Evolutionary conservation across 345 rosid genomes (phyloP).

Genomic region (Punica granatum): DNA sequence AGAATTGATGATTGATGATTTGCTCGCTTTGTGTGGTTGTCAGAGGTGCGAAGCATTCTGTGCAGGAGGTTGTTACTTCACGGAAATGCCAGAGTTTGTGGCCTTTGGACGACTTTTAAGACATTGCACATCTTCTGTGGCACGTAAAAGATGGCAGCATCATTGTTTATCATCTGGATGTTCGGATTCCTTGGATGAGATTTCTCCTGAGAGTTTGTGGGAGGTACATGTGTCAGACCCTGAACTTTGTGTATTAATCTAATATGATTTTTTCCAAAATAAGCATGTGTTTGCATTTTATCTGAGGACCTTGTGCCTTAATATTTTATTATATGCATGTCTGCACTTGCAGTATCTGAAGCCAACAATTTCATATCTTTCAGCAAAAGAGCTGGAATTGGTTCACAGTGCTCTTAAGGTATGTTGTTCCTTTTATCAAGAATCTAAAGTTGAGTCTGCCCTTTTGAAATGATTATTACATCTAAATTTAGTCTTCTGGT

Average conservation of each 20-base stretch:
- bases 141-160: conserved; percentile 46
- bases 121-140: conserved; percentile 31
- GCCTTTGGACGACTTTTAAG: conserved; percentile 33
- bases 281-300: neutral
- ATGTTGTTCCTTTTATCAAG: conserved; percentile 15
- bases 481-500: conserved; percentile 24
- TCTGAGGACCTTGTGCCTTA: neutral
- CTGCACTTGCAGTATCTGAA: conserved; percentile 49
- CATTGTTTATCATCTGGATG: conserved; percentile 39
- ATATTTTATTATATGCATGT: conserved; percentile 14
- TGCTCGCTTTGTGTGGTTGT: conserved; percentile 17
- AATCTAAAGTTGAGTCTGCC: neutral
- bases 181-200: conserved; percentile 29
- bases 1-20: conserved; percentile 2
- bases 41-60: conserved; percentile 45
- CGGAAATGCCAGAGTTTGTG: conserved; percentile 27
- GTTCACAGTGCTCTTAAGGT: conserved; percentile 78
- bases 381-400: conserved; percentile 71
- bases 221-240: conserved; percentile 47
- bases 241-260: neutral
- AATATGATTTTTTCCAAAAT: neutral
- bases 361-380: conserved; percentile 72
- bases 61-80: conserved; percentile 25
- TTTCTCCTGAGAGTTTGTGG: conserved; percentile 84
- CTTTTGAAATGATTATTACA: conserved; percentile 8